phyloP scores from a whole-genome alignment of 352 stramenopile genomes.

The Pythium pyrilobum region DNA sequence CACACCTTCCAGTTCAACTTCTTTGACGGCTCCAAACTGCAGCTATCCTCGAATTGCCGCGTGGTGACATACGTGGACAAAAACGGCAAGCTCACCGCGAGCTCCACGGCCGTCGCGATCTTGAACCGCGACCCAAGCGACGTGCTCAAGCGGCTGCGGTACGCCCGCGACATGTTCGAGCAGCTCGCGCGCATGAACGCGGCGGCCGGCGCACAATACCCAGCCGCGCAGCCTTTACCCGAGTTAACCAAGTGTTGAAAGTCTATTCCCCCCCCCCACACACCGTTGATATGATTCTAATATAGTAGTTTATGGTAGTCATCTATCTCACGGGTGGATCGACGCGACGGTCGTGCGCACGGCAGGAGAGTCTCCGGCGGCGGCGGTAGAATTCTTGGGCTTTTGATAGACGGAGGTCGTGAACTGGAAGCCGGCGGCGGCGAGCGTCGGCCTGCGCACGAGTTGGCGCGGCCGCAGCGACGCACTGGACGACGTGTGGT shows the following conservation, averaged over 20 bases:
- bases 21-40: slow-evolving; percentile 95
- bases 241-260: too few relatives aligned
- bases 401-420: slow-evolving; percentile 8
- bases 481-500: slow-evolving; percentile 1
- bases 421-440: not conserved
- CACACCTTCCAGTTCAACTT: slow-evolving; percentile 95
- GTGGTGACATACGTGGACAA: slow-evolving; percentile 89
- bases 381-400: too few relatives aligned
- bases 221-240: too few relatives aligned
- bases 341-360: not conserved
- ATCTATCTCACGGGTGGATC: slow-evolving; percentile 6
- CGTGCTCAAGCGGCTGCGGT: slow-evolving; percentile 79
- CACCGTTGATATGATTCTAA: slow-evolving; percentile 4
- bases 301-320: slow-evolving; percentile 7
- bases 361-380: too few relatives aligned
- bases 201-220: not conserved
- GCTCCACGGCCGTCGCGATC: slow-evolving; percentile 47
- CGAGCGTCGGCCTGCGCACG: not conserved
- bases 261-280: too few relatives aligned
- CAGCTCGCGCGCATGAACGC: slow-evolving; percentile 72
- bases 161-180: slow-evolving; percentile 96
- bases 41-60: slow-evolving; percentile 89
- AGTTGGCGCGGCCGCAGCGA: not conserved
- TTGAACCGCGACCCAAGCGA: slow-evolving; percentile 55
- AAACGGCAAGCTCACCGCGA: slow-evolving; percentile 49